A percentile compares a stretch with the other conserved stretches of the same genome.
phyloP scores from a whole-genome alignment of 2,329 filamentous ascomycete genomes.

The Raffaelea deltoideospora region DNA sequence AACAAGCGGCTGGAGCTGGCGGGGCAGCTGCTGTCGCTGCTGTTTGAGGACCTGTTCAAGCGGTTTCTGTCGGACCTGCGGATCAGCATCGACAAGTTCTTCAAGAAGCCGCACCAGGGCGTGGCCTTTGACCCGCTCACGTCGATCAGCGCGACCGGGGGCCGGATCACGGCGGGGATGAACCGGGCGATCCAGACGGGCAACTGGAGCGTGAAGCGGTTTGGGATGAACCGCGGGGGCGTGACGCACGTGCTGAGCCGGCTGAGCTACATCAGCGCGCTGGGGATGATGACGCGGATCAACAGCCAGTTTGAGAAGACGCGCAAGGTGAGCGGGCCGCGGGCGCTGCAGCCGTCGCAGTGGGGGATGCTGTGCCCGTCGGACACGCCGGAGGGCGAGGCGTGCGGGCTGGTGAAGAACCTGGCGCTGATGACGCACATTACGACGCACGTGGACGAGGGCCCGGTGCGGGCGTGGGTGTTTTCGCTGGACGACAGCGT shows the following conservation, averaged over 20 bases:
- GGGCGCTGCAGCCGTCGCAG: slow-evolving; percentile 90
- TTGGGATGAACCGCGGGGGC: slow-evolving; percentile 95
- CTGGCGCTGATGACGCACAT: slow-evolving; percentile 98
- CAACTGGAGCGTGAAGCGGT: slow-evolving; percentile 96
- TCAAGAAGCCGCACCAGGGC: slow-evolving; percentile 85
- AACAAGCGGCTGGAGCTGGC: slow-evolving; percentile 94
- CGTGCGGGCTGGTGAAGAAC: slow-evolving; percentile 96
- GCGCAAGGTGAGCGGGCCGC: slow-evolving; percentile 84
- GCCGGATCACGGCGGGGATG: slow-evolving; percentile 81
- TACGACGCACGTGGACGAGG: slow-evolving; percentile 90
- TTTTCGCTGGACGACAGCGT: slow-evolving; percentile 79
- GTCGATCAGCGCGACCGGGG: slow-evolving; percentile 71
- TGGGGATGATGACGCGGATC: slow-evolving; percentile 99
- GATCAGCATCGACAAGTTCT: slow-evolving; percentile 82
- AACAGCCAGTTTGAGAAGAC: slow-evolving; percentile 99
- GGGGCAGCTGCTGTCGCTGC: slow-evolving; percentile 78
- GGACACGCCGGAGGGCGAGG: slow-evolving; percentile 96
- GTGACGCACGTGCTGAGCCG: slow-evolving; percentile 93
- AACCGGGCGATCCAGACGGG: slow-evolving; percentile 93
- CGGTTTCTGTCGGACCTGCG: slow-evolving; percentile 82
- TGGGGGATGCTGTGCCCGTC: slow-evolving; percentile 97
- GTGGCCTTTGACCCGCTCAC: slow-evolving; percentile 76
- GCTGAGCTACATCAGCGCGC: slow-evolving; percentile 86
- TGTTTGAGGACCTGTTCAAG: slow-evolving; percentile 98
- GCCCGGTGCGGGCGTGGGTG: slow-evolving; percentile 72